Evolutionary conservation across 2,329 filamentous ascomycete genomes (phyloP).

Genomic region (Sporothrix luriei): DNA sequence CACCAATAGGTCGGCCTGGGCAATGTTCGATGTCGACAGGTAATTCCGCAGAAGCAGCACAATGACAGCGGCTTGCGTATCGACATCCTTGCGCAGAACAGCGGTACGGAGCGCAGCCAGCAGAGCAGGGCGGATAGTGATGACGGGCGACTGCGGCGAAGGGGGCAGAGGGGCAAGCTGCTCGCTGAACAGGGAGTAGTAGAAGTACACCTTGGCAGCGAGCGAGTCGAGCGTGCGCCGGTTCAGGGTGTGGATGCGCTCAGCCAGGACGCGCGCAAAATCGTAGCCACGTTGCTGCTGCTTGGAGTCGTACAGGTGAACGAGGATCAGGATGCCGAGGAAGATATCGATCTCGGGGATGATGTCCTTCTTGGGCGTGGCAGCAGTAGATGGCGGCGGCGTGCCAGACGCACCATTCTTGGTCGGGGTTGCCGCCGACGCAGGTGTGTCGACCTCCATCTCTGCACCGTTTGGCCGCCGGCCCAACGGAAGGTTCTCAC

Average conservation of each 20-base stretch:
- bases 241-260: constrained; percentile 85
- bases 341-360: constrained; percentile 89
- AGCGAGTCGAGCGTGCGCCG: constrained; percentile 91
- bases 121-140: constrained; percentile 81
- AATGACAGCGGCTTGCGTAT: constrained; percentile 96
- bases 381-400: constrained; percentile 1
- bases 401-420: constrained; percentile 51
- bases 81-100: constrained; percentile 94
- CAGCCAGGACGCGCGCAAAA: constrained; percentile 81
- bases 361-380: constrained; percentile 67
- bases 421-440: constrained; percentile 32
- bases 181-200: constrained; percentile 95
- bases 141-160: constrained; percentile 83
- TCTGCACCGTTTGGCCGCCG: constrained; percentile 59
- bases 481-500: constrained; percentile 65
- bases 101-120: constrained; percentile 88
- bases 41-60: constrained; percentile 95
- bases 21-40: constrained; percentile 92
- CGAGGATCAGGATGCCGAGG: constrained; percentile 81
- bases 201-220: constrained; percentile 95
- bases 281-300: constrained; percentile 76
- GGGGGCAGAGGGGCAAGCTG: constrained; percentile 84
- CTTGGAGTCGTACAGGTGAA: constrained; percentile 84
- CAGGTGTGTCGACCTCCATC: constrained; percentile 71
- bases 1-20: constrained; percentile 92